phyloP scores from a whole-genome alignment of 2,329 filamentous ascomycete species.

The Seiridium unicorne region DNA sequence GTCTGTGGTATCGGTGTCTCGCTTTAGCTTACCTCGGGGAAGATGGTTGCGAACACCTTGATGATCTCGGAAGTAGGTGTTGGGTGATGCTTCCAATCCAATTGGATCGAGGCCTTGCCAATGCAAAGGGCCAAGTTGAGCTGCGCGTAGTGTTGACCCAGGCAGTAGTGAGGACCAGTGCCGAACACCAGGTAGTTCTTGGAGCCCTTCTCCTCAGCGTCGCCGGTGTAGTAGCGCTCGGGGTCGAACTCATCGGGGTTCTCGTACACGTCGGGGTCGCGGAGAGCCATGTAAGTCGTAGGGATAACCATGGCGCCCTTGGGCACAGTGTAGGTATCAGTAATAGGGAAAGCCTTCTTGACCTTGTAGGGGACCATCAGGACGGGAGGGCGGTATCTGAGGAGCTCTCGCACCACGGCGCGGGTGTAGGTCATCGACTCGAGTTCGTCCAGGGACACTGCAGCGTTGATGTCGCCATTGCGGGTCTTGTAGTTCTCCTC shows the following conservation, averaged over 20 bases:
- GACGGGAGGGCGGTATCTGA: slow-evolving; percentile 93
- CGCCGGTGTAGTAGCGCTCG: slow-evolving; percentile 86
- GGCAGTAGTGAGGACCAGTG: slow-evolving; percentile 92
- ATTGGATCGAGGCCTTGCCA: slow-evolving; percentile 80
- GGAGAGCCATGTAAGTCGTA: slow-evolving; percentile 84
- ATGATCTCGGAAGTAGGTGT: slow-evolving; percentile 89
- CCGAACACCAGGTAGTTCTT: slow-evolving; percentile 99
- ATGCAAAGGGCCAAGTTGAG: slow-evolving; percentile 86
- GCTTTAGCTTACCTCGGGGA: slow-evolving; percentile 73
- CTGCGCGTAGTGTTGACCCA: slow-evolving; percentile 89
- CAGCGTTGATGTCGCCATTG: slow-evolving; percentile 69
- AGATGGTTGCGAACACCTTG: slow-evolving; percentile 97
- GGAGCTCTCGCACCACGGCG: slow-evolving; percentile 85
- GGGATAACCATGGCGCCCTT: slow-evolving; percentile 96
- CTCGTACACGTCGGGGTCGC: slow-evolving; percentile 88
- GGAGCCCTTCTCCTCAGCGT: slow-evolving; percentile 77
- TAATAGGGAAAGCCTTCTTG: slow-evolving; percentile 94
- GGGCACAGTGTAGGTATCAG: slow-evolving; percentile 82
- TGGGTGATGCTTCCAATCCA: slow-evolving; percentile 88
- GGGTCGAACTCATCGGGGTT: slow-evolving; percentile 88
- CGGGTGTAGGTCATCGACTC: slow-evolving; percentile 89
- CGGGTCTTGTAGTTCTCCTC: slow-evolving; percentile 83
- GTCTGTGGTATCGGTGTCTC: slow-evolving; percentile 1
- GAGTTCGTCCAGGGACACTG: slow-evolving; percentile 78
- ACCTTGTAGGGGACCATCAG: slow-evolving; percentile 94